These are phyloP conservation scores for Ulota crispa DNA, from an alignment of 225 moss, liverwort and hornwort genomes.

Conservation along the genomic window DNA sequence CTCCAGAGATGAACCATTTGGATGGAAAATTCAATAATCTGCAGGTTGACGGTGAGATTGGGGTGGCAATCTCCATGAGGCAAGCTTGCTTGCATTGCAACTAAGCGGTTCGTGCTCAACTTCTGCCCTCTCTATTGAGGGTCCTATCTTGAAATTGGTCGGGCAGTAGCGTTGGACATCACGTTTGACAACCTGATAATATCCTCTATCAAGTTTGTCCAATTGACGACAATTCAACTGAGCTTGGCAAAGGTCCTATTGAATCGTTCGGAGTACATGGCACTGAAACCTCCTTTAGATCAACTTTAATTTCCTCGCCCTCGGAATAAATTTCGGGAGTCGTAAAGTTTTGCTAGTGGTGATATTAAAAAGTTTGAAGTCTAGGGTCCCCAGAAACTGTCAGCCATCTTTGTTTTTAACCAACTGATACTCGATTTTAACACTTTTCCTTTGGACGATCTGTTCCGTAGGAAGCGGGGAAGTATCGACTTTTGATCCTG, in stretches of 20 bases:
- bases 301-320: slow-evolving; percentile 6
- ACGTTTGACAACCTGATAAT: slow-evolving; percentile 7
- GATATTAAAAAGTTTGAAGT: not conserved
- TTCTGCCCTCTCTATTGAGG: not conserved
- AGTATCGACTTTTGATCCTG: not conserved
- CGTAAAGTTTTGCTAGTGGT: not conserved
- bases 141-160: not conserved
- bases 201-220: not conserved
- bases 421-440: not conserved
- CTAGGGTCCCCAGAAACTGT: not conserved
- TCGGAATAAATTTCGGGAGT: slow-evolving; percentile 9
- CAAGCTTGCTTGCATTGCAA: not conserved
- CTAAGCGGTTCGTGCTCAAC: not conserved
- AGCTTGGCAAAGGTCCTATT: not conserved
- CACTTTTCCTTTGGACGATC: not conserved
- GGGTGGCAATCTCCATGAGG: not conserved
- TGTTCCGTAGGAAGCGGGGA: not conserved
- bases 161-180: slow-evolving; percentile 5
- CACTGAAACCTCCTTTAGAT: slow-evolving; percentile 2
- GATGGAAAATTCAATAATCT: not conserved
- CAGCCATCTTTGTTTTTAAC: not conserved
- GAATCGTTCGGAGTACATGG: not conserved
- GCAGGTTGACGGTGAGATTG: slow-evolving; percentile 5
- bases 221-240: slow-evolving; percentile 13
- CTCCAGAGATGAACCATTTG: not conserved